Conservation (phyloP, 2,329 filamentous ascomycete species). For the Penicillium polonicum region DNA sequence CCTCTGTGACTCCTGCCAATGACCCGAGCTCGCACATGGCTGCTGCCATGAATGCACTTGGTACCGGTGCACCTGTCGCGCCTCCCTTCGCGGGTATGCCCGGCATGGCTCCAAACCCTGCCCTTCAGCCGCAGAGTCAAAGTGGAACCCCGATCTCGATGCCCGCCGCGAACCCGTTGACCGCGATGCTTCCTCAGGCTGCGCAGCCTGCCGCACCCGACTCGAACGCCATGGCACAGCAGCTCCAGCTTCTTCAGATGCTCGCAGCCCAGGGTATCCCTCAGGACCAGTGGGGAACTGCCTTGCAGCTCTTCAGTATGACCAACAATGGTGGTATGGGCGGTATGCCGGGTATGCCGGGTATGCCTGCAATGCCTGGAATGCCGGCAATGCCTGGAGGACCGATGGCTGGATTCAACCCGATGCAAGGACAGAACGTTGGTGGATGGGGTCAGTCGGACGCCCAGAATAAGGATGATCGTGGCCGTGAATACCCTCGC, state of each 20-base stretch:
- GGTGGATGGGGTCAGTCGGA: slow-evolving; percentile 39
- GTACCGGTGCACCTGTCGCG: slow-evolving; percentile 37
- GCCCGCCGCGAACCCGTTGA: slow-evolving; percentile 41
- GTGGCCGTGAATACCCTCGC: slow-evolving; percentile 61
- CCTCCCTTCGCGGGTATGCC: slow-evolving; percentile 50
- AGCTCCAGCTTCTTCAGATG: slow-evolving; percentile 72
- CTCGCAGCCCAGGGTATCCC: slow-evolving; percentile 73
- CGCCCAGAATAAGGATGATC: slow-evolving; percentile 53
- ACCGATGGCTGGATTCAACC: slow-evolving; percentile 30
- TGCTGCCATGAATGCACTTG: slow-evolving; percentile 57
- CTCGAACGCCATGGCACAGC: slow-evolving; percentile 61
- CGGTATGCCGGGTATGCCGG: slow-evolving; percentile 32
- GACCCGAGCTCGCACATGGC: slow-evolving; percentile 51
- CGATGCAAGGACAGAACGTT: slow-evolving; percentile 32
- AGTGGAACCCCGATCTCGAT: slow-evolving; percentile 44
- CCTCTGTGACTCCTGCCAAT: slow-evolving; percentile 45
- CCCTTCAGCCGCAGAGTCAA: slow-evolving; percentile 41
- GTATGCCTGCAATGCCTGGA: slow-evolving; percentile 32
- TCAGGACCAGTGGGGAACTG: slow-evolving; percentile 69
- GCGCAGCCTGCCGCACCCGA: slow-evolving; percentile 33
- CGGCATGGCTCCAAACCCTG: slow-evolving; percentile 39
- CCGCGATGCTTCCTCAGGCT: slow-evolving; percentile 44
- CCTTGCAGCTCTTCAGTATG: slow-evolving; percentile 52
- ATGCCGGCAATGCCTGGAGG: slow-evolving; percentile 28
- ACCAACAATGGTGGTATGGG: slow-evolving; percentile 25